Evolutionary conservation across 208 protist species (phyloP).

Genomic region (Acanthamoeba culbertsoni): DNA sequence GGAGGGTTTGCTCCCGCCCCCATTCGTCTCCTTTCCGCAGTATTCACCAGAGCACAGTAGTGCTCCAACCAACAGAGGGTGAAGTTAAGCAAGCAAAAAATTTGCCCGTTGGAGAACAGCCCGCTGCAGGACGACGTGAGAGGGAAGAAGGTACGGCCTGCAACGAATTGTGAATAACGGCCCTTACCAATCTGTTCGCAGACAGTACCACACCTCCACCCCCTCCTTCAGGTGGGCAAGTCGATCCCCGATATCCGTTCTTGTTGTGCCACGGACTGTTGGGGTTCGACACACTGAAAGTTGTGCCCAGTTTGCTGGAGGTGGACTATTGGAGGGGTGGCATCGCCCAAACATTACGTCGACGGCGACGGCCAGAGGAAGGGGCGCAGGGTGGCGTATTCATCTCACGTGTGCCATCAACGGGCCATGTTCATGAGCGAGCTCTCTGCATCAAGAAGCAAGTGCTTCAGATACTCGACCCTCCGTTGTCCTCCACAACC

Average conservation of each 20-base stretch:
- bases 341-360: not conserved
- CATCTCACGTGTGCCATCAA: conserved; percentile 26
- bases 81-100: not conserved
- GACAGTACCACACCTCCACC: not conserved
- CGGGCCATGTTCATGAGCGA: conserved; percentile 26
- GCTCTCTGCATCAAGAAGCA: conserved; percentile 37
- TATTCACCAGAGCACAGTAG: no score
- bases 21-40: no score
- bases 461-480: conserved; percentile 7
- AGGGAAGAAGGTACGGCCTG: not conserved
- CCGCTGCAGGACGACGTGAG: not conserved
- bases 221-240: not conserved
- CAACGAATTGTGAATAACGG: not conserved
- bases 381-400: conserved; percentile 9
- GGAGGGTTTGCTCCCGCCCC: no score
- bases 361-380: not conserved
- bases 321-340: conserved; percentile 44
- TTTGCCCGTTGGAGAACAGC: not conserved
- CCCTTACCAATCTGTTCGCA: not conserved
- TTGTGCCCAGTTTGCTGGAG: conserved; percentile 39
- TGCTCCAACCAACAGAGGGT: no score
- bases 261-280: conserved; percentile 50
- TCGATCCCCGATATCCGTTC: conserved; percentile 5
- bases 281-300: conserved; percentile 54
- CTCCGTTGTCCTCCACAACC: not conserved